Base-by-base conservation (phyloP, 2,329 filamentous ascomycete species). In the Pyricularia grisea region DNA sequence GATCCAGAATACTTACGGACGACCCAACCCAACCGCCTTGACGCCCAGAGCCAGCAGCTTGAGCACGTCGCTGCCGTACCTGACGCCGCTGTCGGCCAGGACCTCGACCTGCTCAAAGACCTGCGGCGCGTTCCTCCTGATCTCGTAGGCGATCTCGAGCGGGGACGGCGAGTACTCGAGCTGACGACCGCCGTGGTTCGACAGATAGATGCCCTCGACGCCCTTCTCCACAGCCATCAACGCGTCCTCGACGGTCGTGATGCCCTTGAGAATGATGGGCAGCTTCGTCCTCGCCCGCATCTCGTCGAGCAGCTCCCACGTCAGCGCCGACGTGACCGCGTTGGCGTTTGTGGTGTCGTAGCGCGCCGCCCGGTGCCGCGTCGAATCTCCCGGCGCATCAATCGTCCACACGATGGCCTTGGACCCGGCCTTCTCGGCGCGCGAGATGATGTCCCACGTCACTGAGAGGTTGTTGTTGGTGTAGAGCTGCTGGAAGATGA, bases 221-320 rank as follows among this genome's bases (percentile, higher is more conserved):
- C 92, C 87, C 75, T 84, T 81, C 71, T 88, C 83, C 7, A 89
- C 88, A 3, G 94, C 94, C 69, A 96, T 82, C 76, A 91, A 92
- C 0, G 93, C 94, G 76, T 98, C 95, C 80, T 98, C 94, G 74
- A 97, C 93, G 20, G 93, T 95, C 79, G 98, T 94, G 25, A 98
- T 77, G 28, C 95, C 94, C 83, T 98, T 98, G 68, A 98, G 83
- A 50, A 98, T 89, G 72, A 98, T 93, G 2, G 94, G 94, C 74
- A 97, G 84, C 68, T 89, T 82, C 0, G 94, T 97, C 6, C 50
- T 3, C 9, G 20, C 23, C 5, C 55, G 55, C n/a, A 80, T 73
- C 74, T 74, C 69, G 55, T 72, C 71, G 71, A 72, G 75, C 25
- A 71, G 66, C 55, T 76, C 72, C 75, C 76, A 76, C 25, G 66